phyloP scores from a whole-genome alignment of 345 rosid species.

The Lumnitzera littorea region DNA sequence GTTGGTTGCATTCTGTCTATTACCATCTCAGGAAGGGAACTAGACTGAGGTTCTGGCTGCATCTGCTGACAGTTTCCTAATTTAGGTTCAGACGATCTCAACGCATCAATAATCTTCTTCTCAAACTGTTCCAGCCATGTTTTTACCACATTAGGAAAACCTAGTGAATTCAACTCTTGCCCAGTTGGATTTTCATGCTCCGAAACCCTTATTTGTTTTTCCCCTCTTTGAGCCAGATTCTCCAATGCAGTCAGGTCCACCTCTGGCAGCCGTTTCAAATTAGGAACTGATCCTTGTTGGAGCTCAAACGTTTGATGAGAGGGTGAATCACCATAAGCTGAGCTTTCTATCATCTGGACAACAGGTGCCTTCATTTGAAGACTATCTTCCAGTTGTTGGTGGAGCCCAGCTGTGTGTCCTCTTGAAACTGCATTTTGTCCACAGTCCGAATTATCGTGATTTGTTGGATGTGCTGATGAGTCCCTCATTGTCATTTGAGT shows the following conservation, averaged over 20 bases:
- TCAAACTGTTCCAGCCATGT: too few species aligned
- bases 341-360: not conserved
- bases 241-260: slow-evolving; percentile 6
- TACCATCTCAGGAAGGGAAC: too few species aligned
- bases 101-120: too few species aligned
- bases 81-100: too few species aligned
- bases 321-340: too few species aligned
- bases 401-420: not conserved
- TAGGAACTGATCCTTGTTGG: not conserved
- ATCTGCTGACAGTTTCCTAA: too few species aligned
- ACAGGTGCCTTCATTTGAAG: not conserved
- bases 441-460: not conserved
- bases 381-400: not conserved
- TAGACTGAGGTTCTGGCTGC: too few species aligned
- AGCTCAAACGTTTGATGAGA: too few species aligned
- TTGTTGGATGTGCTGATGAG: not conserved
- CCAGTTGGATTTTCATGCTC: not conserved
- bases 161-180: too few species aligned
- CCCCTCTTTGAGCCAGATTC: not conserved
- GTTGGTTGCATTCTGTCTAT: too few species aligned
- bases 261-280: slow-evolving; percentile 8
- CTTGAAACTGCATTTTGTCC: not conserved
- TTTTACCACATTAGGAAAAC: too few species aligned
- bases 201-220: slow-evolving; percentile 6
- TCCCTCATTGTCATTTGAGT: not conserved